These are phyloP conservation scores for Tilletia indica DNA, from an alignment of 1,284 basidiomycete species.

Conservation along the genomic window DNA sequence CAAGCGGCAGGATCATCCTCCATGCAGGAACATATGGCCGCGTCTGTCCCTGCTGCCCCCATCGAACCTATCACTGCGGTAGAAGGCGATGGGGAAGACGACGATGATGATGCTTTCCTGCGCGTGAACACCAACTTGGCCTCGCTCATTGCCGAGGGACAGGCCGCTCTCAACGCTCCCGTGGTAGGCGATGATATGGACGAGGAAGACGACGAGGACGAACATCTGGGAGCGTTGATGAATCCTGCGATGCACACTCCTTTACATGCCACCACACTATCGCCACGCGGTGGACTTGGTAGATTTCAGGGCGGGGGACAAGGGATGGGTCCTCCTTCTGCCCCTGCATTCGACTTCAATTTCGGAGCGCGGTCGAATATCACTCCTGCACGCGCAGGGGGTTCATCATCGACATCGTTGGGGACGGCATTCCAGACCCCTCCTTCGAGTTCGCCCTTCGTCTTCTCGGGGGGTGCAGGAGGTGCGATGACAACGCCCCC, in stretches of 20 bases:
- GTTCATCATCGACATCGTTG: neutral
- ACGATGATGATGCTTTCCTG: constrained; percentile 14
- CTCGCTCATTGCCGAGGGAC: constrained; percentile 14
- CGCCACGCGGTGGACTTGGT: neutral
- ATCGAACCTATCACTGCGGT: neutral
- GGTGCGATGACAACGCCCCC: neutral
- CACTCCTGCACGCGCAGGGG: neutral
- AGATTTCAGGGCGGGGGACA: neutral
- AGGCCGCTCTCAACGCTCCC: constrained; percentile 4
- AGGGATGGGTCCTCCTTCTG: neutral
- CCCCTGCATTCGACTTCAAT: constrained; percentile 8
- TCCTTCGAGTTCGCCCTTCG: neutral
- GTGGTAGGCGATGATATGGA: constrained; percentile 5
- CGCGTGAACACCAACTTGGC: constrained; percentile 7
- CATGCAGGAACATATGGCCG: too few species aligned
- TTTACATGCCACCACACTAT: neutral
- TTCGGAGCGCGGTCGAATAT: neutral
- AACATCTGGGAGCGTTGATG: constrained; percentile 4
- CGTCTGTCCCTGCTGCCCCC: neutral
- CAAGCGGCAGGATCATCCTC: neutral
- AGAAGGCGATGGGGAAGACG: neutral
- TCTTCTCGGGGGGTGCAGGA: constrained; percentile 1
- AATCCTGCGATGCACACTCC: constrained; percentile 10
- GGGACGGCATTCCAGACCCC: neutral
- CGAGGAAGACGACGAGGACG: constrained; percentile 12